Percentiles rank a stretch among this genome's conserved stretches.
Conservation (phyloP, 1,284 basidiomycete genomes). For the Microbotryum silenes-acaulis region DNA sequence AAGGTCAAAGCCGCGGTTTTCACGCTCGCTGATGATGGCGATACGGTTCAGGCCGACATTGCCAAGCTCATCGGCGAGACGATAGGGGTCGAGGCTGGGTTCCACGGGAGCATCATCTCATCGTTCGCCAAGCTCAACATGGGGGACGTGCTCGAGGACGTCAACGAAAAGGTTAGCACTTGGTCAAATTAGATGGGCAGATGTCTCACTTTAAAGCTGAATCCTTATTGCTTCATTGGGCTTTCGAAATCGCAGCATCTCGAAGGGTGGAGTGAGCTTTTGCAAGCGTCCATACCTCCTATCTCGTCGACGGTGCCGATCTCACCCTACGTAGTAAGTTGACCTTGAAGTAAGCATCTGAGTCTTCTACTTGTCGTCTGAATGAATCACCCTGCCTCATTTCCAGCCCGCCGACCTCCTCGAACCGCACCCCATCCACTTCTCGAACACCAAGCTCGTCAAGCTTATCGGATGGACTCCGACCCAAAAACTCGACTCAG, state of each 20-base stretch:
- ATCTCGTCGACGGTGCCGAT: slow-evolving; percentile 15
- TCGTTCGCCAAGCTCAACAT: slow-evolving; percentile 26
- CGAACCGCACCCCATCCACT: slow-evolving; percentile 14
- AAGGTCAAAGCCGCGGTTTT: slow-evolving; percentile 15
- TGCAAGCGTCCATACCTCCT: slow-evolving; percentile 17
- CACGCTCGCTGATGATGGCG: slow-evolving; percentile 18
- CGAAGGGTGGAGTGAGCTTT: slow-evolving; percentile 18
- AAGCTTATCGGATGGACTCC: slow-evolving; percentile 18
- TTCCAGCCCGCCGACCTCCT: slow-evolving; percentile 21
- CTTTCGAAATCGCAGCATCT: slow-evolving; percentile 9
- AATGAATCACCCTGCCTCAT: not conserved
- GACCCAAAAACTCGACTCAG: not conserved
- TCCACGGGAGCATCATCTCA: slow-evolving; percentile 17
- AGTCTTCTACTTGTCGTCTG: not conserved
- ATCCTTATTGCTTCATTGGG: not conserved
- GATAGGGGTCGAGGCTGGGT: slow-evolving; percentile 22
- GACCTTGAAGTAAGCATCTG: not conserved
- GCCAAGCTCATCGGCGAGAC: slow-evolving; percentile 10
- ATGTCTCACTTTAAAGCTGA: not conserved
- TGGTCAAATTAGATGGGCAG: not conserved
- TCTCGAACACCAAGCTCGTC: slow-evolving; percentile 8
- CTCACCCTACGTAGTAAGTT: slow-evolving; percentile 15
- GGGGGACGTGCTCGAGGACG: slow-evolving; percentile 20
- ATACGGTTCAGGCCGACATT: slow-evolving; percentile 19
- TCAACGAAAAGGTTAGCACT: slow-evolving; percentile 21